These are phyloP conservation scores for Citrus unshiu DNA, from an alignment of 345 rosid species.

Conservation along the genomic window DNA sequence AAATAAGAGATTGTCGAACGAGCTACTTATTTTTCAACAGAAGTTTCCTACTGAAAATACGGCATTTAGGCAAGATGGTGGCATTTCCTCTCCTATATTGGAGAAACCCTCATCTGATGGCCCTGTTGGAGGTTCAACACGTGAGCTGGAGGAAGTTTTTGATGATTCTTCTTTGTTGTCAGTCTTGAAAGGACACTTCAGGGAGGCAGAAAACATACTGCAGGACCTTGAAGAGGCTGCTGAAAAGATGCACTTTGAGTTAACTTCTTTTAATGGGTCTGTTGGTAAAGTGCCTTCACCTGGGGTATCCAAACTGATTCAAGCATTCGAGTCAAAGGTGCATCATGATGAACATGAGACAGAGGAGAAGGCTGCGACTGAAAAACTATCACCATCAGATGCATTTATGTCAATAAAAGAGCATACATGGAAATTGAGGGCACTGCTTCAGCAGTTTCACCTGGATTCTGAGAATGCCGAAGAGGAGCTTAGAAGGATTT, in stretches of 20 bases:
- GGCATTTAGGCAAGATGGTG: conserved; percentile 25
- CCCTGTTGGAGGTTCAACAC: conserved; percentile 3
- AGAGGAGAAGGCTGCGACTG: conserved; percentile 31
- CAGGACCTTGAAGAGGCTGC: conserved; percentile 57
- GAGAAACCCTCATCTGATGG: conserved; percentile 17
- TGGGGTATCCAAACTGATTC: conserved; percentile 70
- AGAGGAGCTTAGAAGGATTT: conserved; percentile 30
- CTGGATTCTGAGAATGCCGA: conserved; percentile 47
- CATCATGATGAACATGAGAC: conserved; percentile 51
- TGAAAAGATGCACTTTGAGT: conserved; percentile 39
- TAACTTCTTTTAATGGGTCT: conserved; percentile 27
- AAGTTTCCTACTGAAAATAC: conserved; percentile 39
- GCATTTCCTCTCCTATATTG: conserved; percentile 8
- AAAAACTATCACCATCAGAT: conserved; percentile 38
- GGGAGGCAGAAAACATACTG: conserved; percentile 51
- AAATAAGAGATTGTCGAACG: conserved; percentile 51
- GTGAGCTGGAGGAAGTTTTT: conserved; percentile 29
- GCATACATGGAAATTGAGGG: conserved; percentile 47
- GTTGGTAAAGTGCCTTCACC: conserved; percentile 41
- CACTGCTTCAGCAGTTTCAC: conserved; percentile 47
- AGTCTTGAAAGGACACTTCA: conserved; percentile 39
- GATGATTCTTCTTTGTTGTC: conserved; percentile 39
- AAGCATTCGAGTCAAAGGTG: conserved; percentile 72
- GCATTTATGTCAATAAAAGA: conserved; percentile 40
- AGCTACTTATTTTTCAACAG: conserved; percentile 51